Conservation (phyloP, 495 filamentous ascomycete genomes). For the Podospora pseudoanserina region DNA sequence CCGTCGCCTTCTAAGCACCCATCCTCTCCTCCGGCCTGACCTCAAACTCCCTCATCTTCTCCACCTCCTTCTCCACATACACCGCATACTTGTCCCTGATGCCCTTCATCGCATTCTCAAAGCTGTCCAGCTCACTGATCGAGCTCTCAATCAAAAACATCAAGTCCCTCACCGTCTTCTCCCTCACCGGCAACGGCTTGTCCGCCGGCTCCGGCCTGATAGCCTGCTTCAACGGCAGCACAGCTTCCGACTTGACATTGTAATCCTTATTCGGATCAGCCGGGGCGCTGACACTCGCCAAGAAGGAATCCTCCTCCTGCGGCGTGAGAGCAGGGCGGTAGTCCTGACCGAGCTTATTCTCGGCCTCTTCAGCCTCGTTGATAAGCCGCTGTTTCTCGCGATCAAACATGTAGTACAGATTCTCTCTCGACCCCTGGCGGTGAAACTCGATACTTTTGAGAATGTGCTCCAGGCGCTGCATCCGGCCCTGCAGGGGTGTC, state of each 20-base stretch:
- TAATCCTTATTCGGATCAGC: constrained; percentile 24
- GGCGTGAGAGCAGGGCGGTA: constrained; percentile 12
- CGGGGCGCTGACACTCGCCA: constrained; percentile 30
- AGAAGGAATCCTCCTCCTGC: constrained; percentile 26
- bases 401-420: constrained; percentile 42
- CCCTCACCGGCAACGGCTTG: constrained; percentile 15
- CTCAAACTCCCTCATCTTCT: constrained; percentile 20
- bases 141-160: constrained; percentile 22
- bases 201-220: constrained; percentile 6
- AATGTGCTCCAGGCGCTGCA: constrained; percentile 32
- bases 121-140: constrained; percentile 19
- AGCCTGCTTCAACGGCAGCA: not conserved
- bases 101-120: constrained; percentile 19
- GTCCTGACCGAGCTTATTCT: constrained; percentile 55
- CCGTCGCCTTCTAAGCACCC: not conserved
- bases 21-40: constrained; percentile 25
- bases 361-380: constrained; percentile 52
- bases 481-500: constrained; percentile 27
- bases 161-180: constrained; percentile 23
- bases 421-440: constrained; percentile 36
- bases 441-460: constrained; percentile 43
- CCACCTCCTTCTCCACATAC: constrained; percentile 26
- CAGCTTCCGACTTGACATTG: constrained; percentile 15
- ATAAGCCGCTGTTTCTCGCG: constrained; percentile 37
- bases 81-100: constrained; percentile 22